These are phyloP conservation scores for Filobasidium uniguttulatum DNA, from an alignment of 1,284 basidiomycete genomes.

Conservation along the genomic window DNA sequence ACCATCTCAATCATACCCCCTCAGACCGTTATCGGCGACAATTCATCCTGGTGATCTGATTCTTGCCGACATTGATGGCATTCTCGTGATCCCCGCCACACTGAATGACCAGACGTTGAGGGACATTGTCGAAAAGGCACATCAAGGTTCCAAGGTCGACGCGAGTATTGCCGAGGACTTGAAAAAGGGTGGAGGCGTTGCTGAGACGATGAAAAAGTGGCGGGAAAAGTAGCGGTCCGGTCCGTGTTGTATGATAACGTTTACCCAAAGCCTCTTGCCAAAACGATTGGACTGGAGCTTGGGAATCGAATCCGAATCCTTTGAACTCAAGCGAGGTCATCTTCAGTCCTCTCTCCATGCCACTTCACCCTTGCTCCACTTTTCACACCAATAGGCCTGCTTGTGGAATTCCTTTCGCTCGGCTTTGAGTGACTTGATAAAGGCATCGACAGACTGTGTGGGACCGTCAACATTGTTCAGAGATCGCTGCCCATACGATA, in stretches of 20 bases:
- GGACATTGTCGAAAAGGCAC: background rate
- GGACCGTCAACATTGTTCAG: too few relatives aligned
- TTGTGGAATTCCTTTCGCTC: slow-evolving; percentile 76
- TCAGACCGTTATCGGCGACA: background rate
- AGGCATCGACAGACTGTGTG: slow-evolving; percentile 56
- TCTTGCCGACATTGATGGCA: slow-evolving; percentile 11
- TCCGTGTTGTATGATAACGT: too few relatives aligned
- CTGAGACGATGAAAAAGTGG: slow-evolving; percentile 8
- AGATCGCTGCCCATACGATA: background rate
- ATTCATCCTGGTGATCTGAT: slow-evolving; percentile 9
- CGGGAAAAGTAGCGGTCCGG: background rate
- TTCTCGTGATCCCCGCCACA: slow-evolving; percentile 6
- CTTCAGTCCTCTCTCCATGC: slow-evolving; percentile 57
- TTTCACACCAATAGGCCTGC: slow-evolving; percentile 70
- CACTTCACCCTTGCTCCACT: slow-evolving; percentile 70
- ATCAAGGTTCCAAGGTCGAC: slow-evolving; percentile 5
- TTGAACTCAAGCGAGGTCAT: too few relatives aligned
- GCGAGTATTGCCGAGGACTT: slow-evolving; percentile 9
- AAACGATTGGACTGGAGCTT: too few relatives aligned
- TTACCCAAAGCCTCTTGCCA: too few relatives aligned
- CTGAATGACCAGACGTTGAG: background rate
- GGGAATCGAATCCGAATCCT: too few relatives aligned
- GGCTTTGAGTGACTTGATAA: slow-evolving; percentile 74
- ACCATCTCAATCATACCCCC: background rate
- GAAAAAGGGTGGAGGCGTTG: slow-evolving; percentile 8